Percentiles rank a stretch among this genome's conserved stretches.
Evolutionary conservation across 257 asterid species (phyloP).

Genomic region (Gardenia jasminoides): DNA sequence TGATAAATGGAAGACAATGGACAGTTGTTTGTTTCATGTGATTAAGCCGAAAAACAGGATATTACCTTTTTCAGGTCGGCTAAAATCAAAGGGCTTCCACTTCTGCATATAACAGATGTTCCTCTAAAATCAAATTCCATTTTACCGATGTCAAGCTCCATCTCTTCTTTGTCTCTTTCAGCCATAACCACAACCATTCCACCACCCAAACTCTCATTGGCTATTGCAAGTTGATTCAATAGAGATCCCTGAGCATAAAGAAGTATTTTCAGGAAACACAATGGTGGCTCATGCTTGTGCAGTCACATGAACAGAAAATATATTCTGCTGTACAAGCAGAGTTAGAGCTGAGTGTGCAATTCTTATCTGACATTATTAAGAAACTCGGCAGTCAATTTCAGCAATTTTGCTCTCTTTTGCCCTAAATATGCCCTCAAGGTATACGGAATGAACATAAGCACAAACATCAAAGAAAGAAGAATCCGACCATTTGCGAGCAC

Average conservation of each 20-base stretch:
- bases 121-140: slow-evolving; percentile 91
- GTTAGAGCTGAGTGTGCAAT: not conserved
- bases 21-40: not conserved
- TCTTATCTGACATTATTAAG: not conserved
- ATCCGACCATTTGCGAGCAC: not conserved
- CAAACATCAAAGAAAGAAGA: not conserved
- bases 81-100: slow-evolving; percentile 87
- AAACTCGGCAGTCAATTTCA: not conserved
- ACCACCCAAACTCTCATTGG: slow-evolving; percentile 90
- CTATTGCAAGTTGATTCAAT: slow-evolving; percentile 85
- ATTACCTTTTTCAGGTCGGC: slow-evolving; percentile 78
- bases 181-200: slow-evolving; percentile 92
- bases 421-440: not conserved
- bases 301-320: not conserved
- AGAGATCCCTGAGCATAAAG: slow-evolving; percentile 61
- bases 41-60: not conserved
- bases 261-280: slow-evolving; percentile 4
- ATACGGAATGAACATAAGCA: not conserved
- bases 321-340: not conserved
- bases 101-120: slow-evolving; percentile 89
- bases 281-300: not conserved
- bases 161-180: slow-evolving; percentile 92
- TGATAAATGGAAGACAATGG: not conserved
- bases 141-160: slow-evolving; percentile 90
- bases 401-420: not conserved